phyloP scores from a whole-genome alignment of 2,329 filamentous ascomycete species.

The Arachnomyces sp. region DNA sequence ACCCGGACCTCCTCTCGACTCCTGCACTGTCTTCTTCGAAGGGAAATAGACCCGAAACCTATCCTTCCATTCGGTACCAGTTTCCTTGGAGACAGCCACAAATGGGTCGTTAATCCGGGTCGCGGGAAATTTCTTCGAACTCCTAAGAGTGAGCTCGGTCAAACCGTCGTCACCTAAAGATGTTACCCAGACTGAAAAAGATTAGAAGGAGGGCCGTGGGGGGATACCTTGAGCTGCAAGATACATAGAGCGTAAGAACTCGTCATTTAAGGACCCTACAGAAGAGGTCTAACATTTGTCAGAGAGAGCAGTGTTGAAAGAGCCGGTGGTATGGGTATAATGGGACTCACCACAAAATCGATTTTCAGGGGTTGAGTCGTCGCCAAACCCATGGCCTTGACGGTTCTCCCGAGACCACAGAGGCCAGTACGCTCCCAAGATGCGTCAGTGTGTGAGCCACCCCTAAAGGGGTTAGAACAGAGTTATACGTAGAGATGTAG shows the following conservation, averaged over 20 bases:
- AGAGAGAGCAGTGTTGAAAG: constrained; percentile 2
- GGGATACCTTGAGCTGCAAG: constrained; percentile 47
- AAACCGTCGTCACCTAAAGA: constrained; percentile 37
- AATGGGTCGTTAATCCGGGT: constrained; percentile 34
- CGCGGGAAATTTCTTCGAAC: constrained; percentile 17
- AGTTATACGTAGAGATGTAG: constrained; percentile 6
- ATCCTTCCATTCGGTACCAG: constrained; percentile 36
- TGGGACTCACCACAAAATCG: constrained; percentile 58
- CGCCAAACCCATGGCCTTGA: constrained; percentile 55
- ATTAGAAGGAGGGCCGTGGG: not conserved
- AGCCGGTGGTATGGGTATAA: not conserved
- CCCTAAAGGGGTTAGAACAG: constrained; percentile 32
- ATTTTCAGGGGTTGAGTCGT: constrained; percentile 52
- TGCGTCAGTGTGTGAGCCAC: constrained; percentile 47
- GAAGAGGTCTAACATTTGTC: constrained; percentile 57
- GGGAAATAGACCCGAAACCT: constrained; percentile 74
- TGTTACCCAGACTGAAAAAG: constrained; percentile 4
- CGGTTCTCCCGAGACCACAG: constrained; percentile 60
- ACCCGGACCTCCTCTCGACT: constrained; percentile 54
- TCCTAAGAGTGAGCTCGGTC: constrained; percentile 35
- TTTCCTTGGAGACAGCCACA: constrained; percentile 27
- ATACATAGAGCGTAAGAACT: constrained; percentile 55
- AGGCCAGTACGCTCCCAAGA: constrained; percentile 55
- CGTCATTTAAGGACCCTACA: constrained; percentile 63
- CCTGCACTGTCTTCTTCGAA: constrained; percentile 57